These are phyloP conservation scores for Tylopilus rubrobrunneus DNA, from an alignment of 768 basidiomycete species.

Conservation along the genomic window DNA sequence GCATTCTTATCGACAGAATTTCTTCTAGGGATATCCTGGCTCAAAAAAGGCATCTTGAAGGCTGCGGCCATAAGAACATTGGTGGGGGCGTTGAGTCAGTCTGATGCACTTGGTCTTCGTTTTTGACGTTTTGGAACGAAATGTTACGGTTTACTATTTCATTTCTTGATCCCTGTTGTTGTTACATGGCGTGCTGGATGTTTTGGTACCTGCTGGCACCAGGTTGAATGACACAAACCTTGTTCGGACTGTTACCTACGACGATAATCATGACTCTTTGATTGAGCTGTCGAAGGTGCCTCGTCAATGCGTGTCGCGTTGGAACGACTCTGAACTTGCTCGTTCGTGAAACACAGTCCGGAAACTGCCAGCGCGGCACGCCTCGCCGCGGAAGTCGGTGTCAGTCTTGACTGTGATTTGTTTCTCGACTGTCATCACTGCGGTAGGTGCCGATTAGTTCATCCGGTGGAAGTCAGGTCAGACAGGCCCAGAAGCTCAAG, in stretches of 20 bases:
- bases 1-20: neutral
- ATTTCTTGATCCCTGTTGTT: neutral
- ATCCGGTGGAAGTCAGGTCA: too few relatives aligned
- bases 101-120: neutral
- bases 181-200: neutral
- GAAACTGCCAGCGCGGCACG: neutral
- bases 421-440: neutral
- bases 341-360: too few relatives aligned
- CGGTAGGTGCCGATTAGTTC: neutral
- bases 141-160: neutral
- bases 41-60: constrained; percentile 15
- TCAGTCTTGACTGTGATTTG: too few relatives aligned
- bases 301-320: neutral
- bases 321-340: neutral
- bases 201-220: neutral
- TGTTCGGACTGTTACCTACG: neutral
- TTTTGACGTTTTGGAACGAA: neutral
- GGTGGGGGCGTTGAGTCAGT: constrained; percentile 1
- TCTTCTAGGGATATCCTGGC: constrained; percentile 9
- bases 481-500: neutral
- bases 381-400: neutral
- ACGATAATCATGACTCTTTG: neutral
- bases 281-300: neutral
- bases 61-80: constrained; percentile 1
- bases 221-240: neutral